Evolutionary conservation across 2,329 filamentous ascomycete species (phyloP), one percentile per base, ranked within the genome.

Genomic region (Xylaria sp.): DNA sequence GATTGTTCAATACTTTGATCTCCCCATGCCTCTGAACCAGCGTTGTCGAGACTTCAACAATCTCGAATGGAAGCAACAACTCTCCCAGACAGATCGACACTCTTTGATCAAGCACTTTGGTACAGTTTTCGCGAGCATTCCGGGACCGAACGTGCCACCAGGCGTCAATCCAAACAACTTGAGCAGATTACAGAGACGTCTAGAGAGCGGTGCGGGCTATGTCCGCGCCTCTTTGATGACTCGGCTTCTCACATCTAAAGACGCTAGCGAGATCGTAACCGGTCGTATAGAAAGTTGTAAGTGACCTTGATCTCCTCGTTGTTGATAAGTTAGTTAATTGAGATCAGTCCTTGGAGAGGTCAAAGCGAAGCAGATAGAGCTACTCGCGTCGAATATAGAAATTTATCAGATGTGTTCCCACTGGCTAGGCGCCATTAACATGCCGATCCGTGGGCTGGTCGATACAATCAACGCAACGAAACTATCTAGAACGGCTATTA

Each of bases 1-100:
- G 39, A 64, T 72, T 20, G 46, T 76, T n/a, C 65, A 65, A 23
- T 72, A 73, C 33, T 68, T 75, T 20, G 60, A 57, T 36, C 65
- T 78, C 8, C 67, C 71, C 3, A 51, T 64, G 23, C 72, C 74
- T 3, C 56, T 66, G n/a, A 68, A 67, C 54, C 31, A 72, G 39
- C 74, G 76, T 25, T 78, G 73, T 59, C 70, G 74, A 48, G 75
- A 78, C n/a, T 78, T 74, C 73, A 59, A 76, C 48, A 67, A 75
- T 55, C 9, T 25, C 13, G 64, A 60, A 23, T 76, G 66, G 66
- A 64, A 55, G 8, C 48, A 64, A 13, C 58, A 66, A 13, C 25
- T 70, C 3, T 49, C 66, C 8, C 33, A 66, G 2, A 36, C 25
- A 8, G 55, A 64, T 31, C 57, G 57, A 59, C 49, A 57, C 6